Evolutionary conservation across 129 eudicot species (phyloP), one percentile per base, ranked within the genome.

Genomic region (Glebionis coronaria): DNA sequence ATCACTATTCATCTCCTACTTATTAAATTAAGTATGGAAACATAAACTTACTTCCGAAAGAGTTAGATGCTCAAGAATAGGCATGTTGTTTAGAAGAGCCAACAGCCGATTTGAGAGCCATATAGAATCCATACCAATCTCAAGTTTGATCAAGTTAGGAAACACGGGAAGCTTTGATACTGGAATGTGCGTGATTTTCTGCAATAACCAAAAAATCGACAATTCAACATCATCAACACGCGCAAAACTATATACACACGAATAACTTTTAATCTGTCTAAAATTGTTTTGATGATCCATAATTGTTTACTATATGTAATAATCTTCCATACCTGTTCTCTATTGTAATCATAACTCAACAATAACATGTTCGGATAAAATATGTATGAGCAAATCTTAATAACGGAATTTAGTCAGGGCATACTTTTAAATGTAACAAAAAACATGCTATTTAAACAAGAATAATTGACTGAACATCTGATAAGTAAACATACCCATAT

Each of bases 11-110:
- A 7, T 35, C 42, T 35, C 42, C 2, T 35, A 35, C 40, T 31
- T 31, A 6, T 31, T 31, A 31, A 6, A 35, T 35, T 35, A 35
- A 35, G 42, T 2, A 35, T 35, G 42, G 42, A 35, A 35, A 35
- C 42, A 35, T 35, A 6, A 35, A 35, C 10, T 35, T 35, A 35
- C 10, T 35, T 35, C 47, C 15, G 9, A 29, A 20, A 75, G 52
- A 15, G 63, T 75, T 23, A 75, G 50, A 68, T 59, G 74, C 69
- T 75, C 74, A 60, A 75, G 74, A 60, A 58, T 75, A n/a, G 79
- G 79, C 74, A 68, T 75, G 8, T 9, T 59, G 11, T 67, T 9
- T 23, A 75, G 13, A 44, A 75, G 55, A 50, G 19, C 6, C 7
- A 72, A 21, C 46, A 75, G n/a, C 58, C 38, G 47, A 47, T 15